A percentile compares a stretch with the other conserved stretches of the same genome.
These are phyloP conservation scores for Apium graveolens DNA, from an alignment of 129 eudicot species.

Conservation along the genomic window DNA sequence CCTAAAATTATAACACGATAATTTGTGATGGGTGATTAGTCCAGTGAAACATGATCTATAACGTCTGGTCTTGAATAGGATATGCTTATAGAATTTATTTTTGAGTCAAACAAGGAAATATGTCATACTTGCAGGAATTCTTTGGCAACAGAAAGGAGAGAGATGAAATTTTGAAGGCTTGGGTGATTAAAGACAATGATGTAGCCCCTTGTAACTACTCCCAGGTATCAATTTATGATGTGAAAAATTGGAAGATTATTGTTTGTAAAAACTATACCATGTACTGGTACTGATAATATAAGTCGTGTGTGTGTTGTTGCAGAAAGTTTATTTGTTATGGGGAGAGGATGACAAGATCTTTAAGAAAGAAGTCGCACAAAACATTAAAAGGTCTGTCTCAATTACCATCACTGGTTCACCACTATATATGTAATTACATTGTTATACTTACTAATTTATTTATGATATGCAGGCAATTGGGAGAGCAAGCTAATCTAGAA, in stretches of 20 bases:
- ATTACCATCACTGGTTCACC: neutral
- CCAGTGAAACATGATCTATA: neutral
- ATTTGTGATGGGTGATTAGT: too few species aligned
- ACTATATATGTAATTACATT: neutral
- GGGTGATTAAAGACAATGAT: constrained; percentile 37
- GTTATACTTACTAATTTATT: neutral
- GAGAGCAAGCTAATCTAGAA: constrained; percentile 24
- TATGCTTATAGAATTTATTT: neutral
- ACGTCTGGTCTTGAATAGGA: neutral
- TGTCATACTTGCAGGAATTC: constrained; percentile 28
- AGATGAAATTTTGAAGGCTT: constrained; percentile 34
- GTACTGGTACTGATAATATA: neutral
- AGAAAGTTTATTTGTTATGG: constrained; percentile 40
- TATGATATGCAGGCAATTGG: constrained; percentile 31
- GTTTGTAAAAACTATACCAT: neutral
- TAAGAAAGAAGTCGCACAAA: constrained; percentile 26
- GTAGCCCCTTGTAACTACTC: constrained; percentile 21
- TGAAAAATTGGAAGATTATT: neutral
- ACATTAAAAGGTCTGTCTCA: constrained; percentile 35
- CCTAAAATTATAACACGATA: neutral
- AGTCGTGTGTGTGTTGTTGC: neutral
- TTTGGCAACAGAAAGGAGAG: constrained; percentile 46
- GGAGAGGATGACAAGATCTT: constrained; percentile 45
- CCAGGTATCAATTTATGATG: constrained; percentile 30
- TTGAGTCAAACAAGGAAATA: neutral